Evolutionary conservation across 2,329 filamentous ascomycete genomes (phyloP).

Genomic region (Ceratocystis alfenasii): DNA sequence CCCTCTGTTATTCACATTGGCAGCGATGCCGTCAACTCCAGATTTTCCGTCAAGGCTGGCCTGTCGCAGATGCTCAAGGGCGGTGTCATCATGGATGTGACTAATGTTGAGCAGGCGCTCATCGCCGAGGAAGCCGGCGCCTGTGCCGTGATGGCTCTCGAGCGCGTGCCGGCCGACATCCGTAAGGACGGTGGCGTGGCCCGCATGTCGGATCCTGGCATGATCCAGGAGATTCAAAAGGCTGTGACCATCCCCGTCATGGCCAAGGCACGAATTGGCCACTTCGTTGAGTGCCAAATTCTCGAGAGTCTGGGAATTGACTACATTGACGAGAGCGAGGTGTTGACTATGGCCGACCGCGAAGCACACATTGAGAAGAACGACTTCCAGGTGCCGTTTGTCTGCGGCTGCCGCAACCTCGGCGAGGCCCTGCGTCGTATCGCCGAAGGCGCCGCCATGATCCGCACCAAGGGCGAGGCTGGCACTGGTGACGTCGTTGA

Average conservation of each 20-base stretch:
- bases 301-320: conserved; percentile 89
- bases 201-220: conserved; percentile 86
- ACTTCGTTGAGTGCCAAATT: conserved; percentile 98
- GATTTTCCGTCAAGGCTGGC: conserved; percentile 86
- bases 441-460: conserved; percentile 92
- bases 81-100: conserved; percentile 98
- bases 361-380: conserved; percentile 85
- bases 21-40: conserved; percentile 28
- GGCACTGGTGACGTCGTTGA: conserved; percentile 95
- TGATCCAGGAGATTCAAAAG: conserved; percentile 92
- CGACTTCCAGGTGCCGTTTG: conserved; percentile 73
- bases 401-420: conserved; percentile 89
- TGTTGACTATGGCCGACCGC: conserved; percentile 87
- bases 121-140: conserved; percentile 97
- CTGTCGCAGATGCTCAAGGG: conserved; percentile 97
- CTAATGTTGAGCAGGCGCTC: conserved; percentile 82
- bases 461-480: conserved; percentile 95
- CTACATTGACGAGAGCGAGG: conserved; percentile 97
- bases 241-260: conserved; percentile 97
- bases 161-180: conserved; percentile 95
- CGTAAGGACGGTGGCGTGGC: conserved; percentile 83
- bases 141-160: conserved; percentile 94
- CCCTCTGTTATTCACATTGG: conserved; percentile 16
- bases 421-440: conserved; percentile 87
- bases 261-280: conserved; percentile 95